A percentile compares a stretch with the other conserved stretches of the same genome.
Evolutionary conservation across 2,329 filamentous ascomycete species (phyloP).

Genomic region (Epichloe gansuensis): DNA sequence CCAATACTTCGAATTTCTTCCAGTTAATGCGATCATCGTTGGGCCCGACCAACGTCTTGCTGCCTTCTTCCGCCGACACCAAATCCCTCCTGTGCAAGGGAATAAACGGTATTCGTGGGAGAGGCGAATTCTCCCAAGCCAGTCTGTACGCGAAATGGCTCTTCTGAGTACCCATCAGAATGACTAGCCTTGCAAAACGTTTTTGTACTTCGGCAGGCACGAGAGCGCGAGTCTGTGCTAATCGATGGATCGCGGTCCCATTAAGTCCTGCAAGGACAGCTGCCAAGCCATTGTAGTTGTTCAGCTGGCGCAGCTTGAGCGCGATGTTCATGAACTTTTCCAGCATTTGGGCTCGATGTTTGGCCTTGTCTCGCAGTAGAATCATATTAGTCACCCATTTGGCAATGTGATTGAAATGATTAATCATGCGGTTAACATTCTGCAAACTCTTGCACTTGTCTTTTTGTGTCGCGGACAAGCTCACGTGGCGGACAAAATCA

Average conservation of each 20-base stretch:
- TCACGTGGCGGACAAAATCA: constrained; percentile 86
- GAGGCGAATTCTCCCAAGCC: constrained; percentile 89
- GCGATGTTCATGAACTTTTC: constrained; percentile 95
- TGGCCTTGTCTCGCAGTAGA: constrained; percentile 84
- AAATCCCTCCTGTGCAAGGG: constrained; percentile 82
- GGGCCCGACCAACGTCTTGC: constrained; percentile 71
- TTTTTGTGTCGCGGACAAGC: constrained; percentile 55
- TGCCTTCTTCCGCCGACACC: constrained; percentile 84
- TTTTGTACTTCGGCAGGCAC: constrained; percentile 62
- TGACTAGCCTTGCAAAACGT: constrained; percentile 74
- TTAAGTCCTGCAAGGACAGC: constrained; percentile 89
- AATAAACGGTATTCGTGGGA: constrained; percentile 85
- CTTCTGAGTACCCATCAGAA: constrained; percentile 87
- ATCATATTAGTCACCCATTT: constrained; percentile 76
- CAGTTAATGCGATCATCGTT: constrained; percentile 75
- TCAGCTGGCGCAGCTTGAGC: constrained; percentile 70
- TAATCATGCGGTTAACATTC: constrained; percentile 89
- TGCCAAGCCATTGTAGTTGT: constrained; percentile 96
- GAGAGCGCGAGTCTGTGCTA: constrained; percentile 65
- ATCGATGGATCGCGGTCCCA: constrained; percentile 70
- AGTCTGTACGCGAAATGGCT: constrained; percentile 92
- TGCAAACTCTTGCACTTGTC: constrained; percentile 64
- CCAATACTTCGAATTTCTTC: constrained; percentile 96
- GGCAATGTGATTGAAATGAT: constrained; percentile 78
- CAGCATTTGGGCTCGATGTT: constrained; percentile 79